Evolutionary conservation across 2,329 filamentous ascomycete species (phyloP).

Genomic region (Hysterium pulicare): DNA sequence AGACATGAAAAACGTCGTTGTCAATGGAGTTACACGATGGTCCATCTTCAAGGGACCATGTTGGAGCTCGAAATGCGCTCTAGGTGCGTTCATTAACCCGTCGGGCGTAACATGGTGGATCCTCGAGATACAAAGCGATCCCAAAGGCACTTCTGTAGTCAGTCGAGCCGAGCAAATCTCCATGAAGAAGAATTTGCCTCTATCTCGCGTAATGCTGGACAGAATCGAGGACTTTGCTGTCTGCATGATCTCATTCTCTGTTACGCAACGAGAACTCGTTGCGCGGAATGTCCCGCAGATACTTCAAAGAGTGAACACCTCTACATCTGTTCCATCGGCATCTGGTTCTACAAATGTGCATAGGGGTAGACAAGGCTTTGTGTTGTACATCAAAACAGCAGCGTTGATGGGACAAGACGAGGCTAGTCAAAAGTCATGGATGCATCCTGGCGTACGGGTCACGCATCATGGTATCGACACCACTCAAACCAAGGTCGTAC

Average conservation of each 20-base stretch:
- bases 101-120: conserved; percentile 39
- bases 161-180: conserved; percentile 28
- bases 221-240: conserved; percentile 40
- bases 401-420: conserved; percentile 21
- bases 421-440: conserved; percentile 23
- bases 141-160: conserved; percentile 20
- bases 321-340: not conserved
- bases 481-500: conserved; percentile 31
- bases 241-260: conserved; percentile 26
- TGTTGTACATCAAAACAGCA: conserved; percentile 23
- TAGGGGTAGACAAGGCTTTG: conserved; percentile 22
- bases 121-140: conserved; percentile 19
- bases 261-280: conserved; percentile 22
- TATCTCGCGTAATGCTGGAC: conserved; percentile 25
- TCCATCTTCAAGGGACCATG: conserved; percentile 67
- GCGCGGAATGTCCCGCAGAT: conserved; percentile 1
- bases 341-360: conserved; percentile 1
- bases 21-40: conserved; percentile 58
- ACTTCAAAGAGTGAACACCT: not conserved
- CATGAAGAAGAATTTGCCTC: conserved; percentile 19
- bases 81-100: conserved; percentile 53
- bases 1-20: conserved; percentile 59
- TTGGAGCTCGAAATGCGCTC: conserved; percentile 71
- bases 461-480: conserved; percentile 30
- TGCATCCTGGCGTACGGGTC: conserved; percentile 25